These are phyloP conservation scores for Hericium coralloides DNA, from an alignment of 768 basidiomycete species.

Conservation along the genomic window DNA sequence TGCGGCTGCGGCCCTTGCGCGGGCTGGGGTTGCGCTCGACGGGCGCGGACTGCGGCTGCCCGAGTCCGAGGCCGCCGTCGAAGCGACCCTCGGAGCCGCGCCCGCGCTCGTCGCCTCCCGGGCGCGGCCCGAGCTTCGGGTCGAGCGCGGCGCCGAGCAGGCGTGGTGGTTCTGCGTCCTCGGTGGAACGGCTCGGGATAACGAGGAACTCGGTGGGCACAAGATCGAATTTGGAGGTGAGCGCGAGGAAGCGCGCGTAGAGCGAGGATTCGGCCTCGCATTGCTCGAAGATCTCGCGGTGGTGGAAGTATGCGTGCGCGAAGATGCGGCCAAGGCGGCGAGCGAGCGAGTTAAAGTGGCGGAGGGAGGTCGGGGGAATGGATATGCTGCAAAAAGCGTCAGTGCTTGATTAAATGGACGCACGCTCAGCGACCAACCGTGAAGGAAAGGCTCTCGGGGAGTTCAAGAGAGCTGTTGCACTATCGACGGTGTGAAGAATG, in stretches of 20 bases:
- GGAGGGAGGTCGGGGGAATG: constrained; percentile 70
- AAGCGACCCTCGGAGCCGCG: constrained; percentile 5
- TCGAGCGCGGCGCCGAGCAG: constrained; percentile 12
- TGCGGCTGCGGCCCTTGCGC: constrained; percentile 41
- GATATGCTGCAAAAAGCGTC: constrained; percentile 44
- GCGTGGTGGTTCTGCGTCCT: constrained; percentile 18
- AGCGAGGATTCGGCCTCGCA: constrained; percentile 86
- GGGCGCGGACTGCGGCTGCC: background rate
- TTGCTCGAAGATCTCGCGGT: constrained; percentile 85
- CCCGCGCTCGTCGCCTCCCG: constrained; percentile 8
- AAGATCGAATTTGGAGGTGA: constrained; percentile 72
- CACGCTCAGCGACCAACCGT: constrained; percentile 37
- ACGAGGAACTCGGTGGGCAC: constrained; percentile 80
- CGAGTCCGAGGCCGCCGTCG: constrained; percentile 8
- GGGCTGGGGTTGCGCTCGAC: constrained; percentile 14
- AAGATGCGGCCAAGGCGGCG: constrained; percentile 92
- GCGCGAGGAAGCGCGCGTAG: constrained; percentile 82
- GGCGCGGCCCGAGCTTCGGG: constrained; percentile 1
- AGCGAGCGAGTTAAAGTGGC: constrained; percentile 87
- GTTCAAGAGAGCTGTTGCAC: constrained; percentile 85
- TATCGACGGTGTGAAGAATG: constrained; percentile 87
- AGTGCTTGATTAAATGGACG: no score
- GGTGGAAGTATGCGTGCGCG: constrained; percentile 93
- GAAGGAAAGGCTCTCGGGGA: constrained; percentile 90
- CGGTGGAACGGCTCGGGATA: constrained; percentile 43